Evolutionary conservation across 768 basidiomycete species (phyloP).

Genomic region (Hypholoma fasciculare): DNA sequence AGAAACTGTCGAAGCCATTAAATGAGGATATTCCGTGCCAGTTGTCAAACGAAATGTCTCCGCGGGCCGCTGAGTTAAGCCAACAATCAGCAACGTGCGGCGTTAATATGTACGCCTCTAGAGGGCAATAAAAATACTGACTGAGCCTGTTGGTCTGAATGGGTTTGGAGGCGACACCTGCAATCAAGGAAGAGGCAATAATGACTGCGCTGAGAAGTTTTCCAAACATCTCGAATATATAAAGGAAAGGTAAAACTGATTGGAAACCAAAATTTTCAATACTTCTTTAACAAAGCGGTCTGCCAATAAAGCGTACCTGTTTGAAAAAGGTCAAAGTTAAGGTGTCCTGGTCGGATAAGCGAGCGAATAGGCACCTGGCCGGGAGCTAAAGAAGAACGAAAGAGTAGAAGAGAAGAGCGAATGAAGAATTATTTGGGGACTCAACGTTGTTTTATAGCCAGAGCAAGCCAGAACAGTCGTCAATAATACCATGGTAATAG

Average conservation of each 20-base stretch:
- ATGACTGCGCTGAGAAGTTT: constrained; percentile 18
- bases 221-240: constrained; percentile 18
- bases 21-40: constrained; percentile 15
- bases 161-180: constrained; percentile 15
- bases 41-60: constrained; percentile 17
- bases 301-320: neutral
- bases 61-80: neutral
- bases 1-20: constrained; percentile 16
- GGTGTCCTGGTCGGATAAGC: constrained; percentile 6
- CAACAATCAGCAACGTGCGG: too few relatives aligned
- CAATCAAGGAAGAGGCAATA: constrained; percentile 17
- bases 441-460: constrained; percentile 8
- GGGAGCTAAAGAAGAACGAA: constrained; percentile 9
- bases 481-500: too few relatives aligned
- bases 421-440: neutral
- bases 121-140: neutral
- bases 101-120: too few relatives aligned
- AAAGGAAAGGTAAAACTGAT: neutral
- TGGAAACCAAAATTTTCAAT: neutral
- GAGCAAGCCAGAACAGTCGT: too few relatives aligned
- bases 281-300: neutral
- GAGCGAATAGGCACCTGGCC: constrained; percentile 17
- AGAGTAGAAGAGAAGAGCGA: constrained; percentile 6
- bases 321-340: constrained; percentile 9
- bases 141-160: constrained; percentile 10